Base-by-base conservation (phyloP, 495 filamentous ascomycete genomes). In the Aspergillus saccharolyticus region DNA sequence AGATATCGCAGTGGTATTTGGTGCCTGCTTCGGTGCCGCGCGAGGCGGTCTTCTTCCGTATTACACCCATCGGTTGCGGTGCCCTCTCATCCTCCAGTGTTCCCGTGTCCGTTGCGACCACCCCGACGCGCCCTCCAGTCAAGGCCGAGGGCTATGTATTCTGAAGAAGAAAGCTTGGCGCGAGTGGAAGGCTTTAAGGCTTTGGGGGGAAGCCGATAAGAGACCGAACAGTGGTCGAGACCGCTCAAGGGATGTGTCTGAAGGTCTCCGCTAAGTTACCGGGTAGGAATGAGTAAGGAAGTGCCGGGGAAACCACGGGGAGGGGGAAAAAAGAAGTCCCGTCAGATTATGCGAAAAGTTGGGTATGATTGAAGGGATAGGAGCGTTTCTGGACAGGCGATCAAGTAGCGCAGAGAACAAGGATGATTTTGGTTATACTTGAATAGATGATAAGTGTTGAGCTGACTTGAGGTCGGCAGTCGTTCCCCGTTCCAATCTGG, bases 1-100 rank as follows among this genome's bases (percentile, higher is more conserved):
- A 99, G 62, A 96, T 85, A 72, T 99, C 93, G 77, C 93, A 97
- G 53, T 96, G 89, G 64, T 91, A 96, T 67, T 96, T 95, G 46
- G 93, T 87, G 56, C 93, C 93, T 19, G 92, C 91, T 65, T 96
- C 93, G 12, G 88, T 92, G 45, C 90, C 90, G 66, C 90, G 83
- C 57, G 87, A 82, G 60, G 89, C 89, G 56, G 90, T 92, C 77
- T 96, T 97, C 81, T 96, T 96, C 68, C 91, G 86, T 74, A 97
- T 96, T 69, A 96, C 88, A 66, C 92, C 93, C 93, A 97, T 97
- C 68, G 67, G 49, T 66, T 57, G 63, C 66, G 68, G 52, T 57
- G 28, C 63, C 60, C 63, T 70, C 63, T 77, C 75, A 77, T 78
- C 70, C 71, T 78, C 73, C 66, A 55, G 58, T 63, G 55, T 65